Conservation (phyloP, 495 filamentous ascomycete genomes). For the Hypoxylon fragiforme region DNA sequence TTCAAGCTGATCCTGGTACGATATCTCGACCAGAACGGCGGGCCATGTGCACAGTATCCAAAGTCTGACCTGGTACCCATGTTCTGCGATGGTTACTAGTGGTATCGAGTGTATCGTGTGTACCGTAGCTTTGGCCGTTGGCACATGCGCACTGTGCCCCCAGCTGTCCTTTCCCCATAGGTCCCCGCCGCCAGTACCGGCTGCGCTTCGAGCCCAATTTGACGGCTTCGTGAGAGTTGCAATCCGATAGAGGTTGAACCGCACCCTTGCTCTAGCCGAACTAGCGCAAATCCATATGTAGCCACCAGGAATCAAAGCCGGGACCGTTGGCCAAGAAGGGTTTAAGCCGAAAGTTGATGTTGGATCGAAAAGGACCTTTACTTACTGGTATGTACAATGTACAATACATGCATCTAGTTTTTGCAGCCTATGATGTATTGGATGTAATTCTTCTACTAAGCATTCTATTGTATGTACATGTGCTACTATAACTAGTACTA, state of each 20-base stretch:
- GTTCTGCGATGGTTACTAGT: background rate
- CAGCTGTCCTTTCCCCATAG: background rate
- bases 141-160: constrained; percentile 15
- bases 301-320: constrained; percentile 32
- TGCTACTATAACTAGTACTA: too few species aligned
- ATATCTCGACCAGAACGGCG: constrained; percentile 10
- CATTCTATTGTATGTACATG: too few species aligned
- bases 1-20: constrained; percentile 3
- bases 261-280: constrained; percentile 11
- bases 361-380: too few species aligned
- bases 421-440: too few species aligned
- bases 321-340: constrained; percentile 20
- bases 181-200: constrained; percentile 16
- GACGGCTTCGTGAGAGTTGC: constrained; percentile 29
- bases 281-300: constrained; percentile 1
- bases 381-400: too few species aligned
- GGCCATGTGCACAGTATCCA: constrained; percentile 11
- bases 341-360: constrained; percentile 24
- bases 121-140: constrained; percentile 1
- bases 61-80: constrained; percentile 12
- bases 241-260: constrained; percentile 27
- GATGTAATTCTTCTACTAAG: too few species aligned
- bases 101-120: background rate
- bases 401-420: too few species aligned
- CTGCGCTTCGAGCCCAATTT: constrained; percentile 27